These are phyloP conservation scores for Furcasterigmium sp. DNA, from an alignment of 2,329 filamentous ascomycete species.

Conservation along the genomic window DNA sequence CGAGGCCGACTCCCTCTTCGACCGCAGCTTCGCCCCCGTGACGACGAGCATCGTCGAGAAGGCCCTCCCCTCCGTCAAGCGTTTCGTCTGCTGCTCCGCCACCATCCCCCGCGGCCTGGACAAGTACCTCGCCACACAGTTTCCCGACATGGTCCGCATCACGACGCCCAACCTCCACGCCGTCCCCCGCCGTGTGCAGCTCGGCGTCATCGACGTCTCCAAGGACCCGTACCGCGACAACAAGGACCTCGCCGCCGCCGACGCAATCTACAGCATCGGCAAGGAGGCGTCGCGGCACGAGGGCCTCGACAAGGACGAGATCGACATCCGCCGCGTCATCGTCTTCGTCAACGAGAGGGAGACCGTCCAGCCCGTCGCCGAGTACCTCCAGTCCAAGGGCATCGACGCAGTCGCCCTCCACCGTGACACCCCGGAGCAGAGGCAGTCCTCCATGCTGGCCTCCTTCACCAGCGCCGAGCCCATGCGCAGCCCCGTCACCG, in stretches of 20 bases:
- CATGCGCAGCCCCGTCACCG: constrained; percentile 21
- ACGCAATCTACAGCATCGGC: constrained; percentile 90
- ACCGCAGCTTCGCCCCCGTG: constrained; percentile 82
- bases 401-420: constrained; percentile 84
- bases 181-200: constrained; percentile 88
- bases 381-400: constrained; percentile 76
- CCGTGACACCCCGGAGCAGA: constrained; percentile 73
- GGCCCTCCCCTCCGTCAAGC: constrained; percentile 72
- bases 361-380: constrained; percentile 73
- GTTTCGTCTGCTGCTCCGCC: constrained; percentile 89
- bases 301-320: constrained; percentile 45
- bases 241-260: constrained; percentile 87
- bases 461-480: constrained; percentile 60
- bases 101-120: constrained; percentile 91
- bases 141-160: constrained; percentile 77
- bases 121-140: constrained; percentile 73
- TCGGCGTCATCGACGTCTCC: constrained; percentile 87
- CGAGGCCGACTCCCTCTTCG: constrained; percentile 93
- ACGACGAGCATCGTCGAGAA: constrained; percentile 81
- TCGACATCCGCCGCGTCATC: constrained; percentile 77
- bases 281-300: constrained; percentile 63
- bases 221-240: constrained; percentile 92
- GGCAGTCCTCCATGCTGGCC: constrained; percentile 70
- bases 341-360: constrained; percentile 97
- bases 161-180: constrained; percentile 95